Conservation (phyloP, 371 early-diverging fungal genomes). For the Lichtheimia corymbifera region DNA sequence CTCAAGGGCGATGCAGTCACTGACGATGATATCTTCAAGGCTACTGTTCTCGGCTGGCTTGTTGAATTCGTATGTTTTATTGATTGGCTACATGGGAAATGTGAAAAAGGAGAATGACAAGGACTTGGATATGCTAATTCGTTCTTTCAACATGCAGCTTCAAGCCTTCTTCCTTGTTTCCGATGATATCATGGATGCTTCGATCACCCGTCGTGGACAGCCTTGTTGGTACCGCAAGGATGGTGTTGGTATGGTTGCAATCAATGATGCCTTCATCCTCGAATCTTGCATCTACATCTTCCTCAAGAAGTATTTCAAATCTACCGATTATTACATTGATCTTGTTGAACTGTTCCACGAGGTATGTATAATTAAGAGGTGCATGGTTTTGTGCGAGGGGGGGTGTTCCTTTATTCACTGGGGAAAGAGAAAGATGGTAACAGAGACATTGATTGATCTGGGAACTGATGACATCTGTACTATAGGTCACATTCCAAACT, state of each 20-base stretch:
- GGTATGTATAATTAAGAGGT: conserved; percentile 26
- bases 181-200: conserved; percentile 98
- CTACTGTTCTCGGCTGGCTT: conserved; percentile 92
- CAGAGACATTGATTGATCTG: neutral
- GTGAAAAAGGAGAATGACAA: neutral
- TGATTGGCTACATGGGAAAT: neutral
- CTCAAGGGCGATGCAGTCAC: conserved; percentile 74
- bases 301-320: conserved; percentile 89
- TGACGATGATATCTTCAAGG: conserved; percentile 82
- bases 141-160: conserved; percentile 53
- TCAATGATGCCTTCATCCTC: conserved; percentile 95
- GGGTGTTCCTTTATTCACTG: too few relatives aligned
- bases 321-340: conserved; percentile 81
- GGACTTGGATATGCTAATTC: neutral
- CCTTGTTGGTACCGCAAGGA: conserved; percentile 93
- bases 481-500: conserved; percentile 87
- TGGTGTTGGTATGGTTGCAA: conserved; percentile 87
- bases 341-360: conserved; percentile 94
- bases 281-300: conserved; percentile 89
- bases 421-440: neutral
- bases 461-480: too few relatives aligned
- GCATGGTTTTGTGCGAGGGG: too few relatives aligned
- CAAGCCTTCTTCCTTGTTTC: conserved; percentile 97
- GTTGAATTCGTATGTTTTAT: conserved; percentile 80
- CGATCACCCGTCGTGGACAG: conserved; percentile 92